Conservation (phyloP, 495 filamentous ascomycete species). For the Neurospora tetraspora region DNA sequence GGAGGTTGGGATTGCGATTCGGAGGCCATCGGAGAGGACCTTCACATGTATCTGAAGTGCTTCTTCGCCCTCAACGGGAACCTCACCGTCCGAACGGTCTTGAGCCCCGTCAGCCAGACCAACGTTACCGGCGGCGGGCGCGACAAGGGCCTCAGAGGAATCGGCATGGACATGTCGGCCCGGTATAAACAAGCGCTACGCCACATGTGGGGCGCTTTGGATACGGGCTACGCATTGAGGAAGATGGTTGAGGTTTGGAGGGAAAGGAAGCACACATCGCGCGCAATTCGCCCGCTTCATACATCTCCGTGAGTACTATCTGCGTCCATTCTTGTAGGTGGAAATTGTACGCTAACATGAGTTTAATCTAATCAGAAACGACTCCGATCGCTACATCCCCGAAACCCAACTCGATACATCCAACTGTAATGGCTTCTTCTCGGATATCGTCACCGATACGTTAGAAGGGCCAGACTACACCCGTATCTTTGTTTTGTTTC, state of each 20-base stretch:
- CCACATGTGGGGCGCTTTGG: conserved; percentile 66
- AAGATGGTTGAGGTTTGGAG: conserved; percentile 39
- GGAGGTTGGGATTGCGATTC: conserved; percentile 57
- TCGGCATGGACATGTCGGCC: conserved; percentile 42
- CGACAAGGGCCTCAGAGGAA: conserved; percentile 38
- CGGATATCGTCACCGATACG: conserved; percentile 35
- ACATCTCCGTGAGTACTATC: conserved; percentile 26
- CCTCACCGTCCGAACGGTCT: conserved; percentile 42
- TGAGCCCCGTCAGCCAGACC: conserved; percentile 56
- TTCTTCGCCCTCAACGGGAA: conserved; percentile 60
- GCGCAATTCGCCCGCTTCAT: conserved; percentile 43
- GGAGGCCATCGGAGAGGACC: conserved; percentile 60
- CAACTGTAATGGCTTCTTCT: conserved; percentile 37
- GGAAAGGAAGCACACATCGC: conserved; percentile 37
- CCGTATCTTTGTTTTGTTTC: conserved; percentile 39
- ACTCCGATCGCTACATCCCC: conserved; percentile 36
- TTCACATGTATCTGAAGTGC: conserved; percentile 69
- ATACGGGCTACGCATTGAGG: conserved; percentile 50
- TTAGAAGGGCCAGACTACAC: conserved; percentile 34
- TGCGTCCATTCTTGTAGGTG: background rate
- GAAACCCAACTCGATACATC: conserved; percentile 30
- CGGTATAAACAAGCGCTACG: conserved; percentile 56
- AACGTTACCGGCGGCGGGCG: conserved; percentile 48
- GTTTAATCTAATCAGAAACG: conserved; percentile 22
- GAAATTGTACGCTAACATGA: conserved; percentile 1